Percentiles rank a stretch among this genome's conserved stretches.
Evolutionary conservation across 225 moss, liverwort and hornwort species (phyloP).

Genomic region (Marchantia paleacea): DNA sequence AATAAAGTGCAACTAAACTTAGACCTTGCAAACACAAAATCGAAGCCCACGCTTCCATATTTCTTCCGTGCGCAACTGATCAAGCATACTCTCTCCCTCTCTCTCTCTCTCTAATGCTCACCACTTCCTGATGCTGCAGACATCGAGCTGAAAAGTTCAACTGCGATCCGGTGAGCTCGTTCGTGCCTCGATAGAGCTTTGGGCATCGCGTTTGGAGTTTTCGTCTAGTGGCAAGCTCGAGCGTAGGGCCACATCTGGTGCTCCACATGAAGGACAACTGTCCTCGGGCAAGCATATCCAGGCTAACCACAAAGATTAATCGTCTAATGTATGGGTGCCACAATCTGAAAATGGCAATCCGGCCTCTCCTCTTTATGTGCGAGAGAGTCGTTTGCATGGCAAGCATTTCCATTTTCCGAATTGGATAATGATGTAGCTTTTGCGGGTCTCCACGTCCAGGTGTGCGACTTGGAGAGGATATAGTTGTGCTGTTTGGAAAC

Average conservation of each 20-base stretch:
- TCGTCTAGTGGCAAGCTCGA: background rate
- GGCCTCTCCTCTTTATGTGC: no score
- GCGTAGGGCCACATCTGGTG: background rate
- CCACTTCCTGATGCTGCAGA: background rate
- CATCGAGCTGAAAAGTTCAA: background rate
- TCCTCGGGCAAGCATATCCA: background rate
- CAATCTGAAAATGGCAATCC: no score
- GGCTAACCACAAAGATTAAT: no score
- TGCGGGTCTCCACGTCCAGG: no score
- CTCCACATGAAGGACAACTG: background rate
- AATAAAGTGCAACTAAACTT: background rate
- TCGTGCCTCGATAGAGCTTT: background rate
- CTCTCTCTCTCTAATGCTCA: background rate
- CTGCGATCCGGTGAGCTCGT: background rate
- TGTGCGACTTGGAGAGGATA: no score
- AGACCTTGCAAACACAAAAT: conserved; percentile 1
- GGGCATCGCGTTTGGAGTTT: background rate
- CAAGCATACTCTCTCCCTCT: background rate
- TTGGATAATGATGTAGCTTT: no score
- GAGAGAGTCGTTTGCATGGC: no score
- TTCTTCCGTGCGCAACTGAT: background rate
- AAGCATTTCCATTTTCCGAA: no score
- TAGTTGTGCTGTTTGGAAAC: no score
- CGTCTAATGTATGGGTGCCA: no score
- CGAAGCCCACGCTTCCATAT: conserved; percentile 8